These are phyloP conservation scores for Aspergillus caelatus DNA, from an alignment of 2,329 filamentous ascomycete species.

Conservation along the genomic window DNA sequence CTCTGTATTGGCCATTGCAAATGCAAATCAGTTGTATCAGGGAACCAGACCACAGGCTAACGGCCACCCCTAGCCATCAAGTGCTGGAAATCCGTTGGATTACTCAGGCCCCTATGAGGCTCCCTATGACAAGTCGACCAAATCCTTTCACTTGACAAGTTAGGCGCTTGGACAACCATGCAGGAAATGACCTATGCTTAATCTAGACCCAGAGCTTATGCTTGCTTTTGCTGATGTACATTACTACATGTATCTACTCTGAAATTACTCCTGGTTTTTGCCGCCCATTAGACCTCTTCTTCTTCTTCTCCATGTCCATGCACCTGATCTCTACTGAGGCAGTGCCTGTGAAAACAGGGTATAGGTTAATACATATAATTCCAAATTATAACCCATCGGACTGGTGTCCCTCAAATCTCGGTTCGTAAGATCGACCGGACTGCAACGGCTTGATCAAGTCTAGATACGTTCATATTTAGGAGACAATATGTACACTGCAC, in stretches of 20 bases:
- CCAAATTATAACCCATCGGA: not conserved
- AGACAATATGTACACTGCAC: not conserved
- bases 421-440: not conserved
- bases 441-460: not conserved
- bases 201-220: not conserved
- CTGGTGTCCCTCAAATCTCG: not conserved
- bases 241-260: not conserved
- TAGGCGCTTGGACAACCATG: constrained; percentile 5
- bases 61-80: not conserved
- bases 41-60: constrained; percentile 1
- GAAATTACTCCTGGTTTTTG: not conserved
- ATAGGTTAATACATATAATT: not conserved
- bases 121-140: not conserved
- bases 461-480: not conserved
- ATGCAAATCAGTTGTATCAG: not conserved
- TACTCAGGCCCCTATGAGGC: not conserved
- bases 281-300: not conserved
- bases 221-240: not conserved
- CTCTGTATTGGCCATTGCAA: not conserved
- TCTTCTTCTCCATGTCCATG: not conserved
- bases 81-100: not conserved
- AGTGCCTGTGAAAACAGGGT: too few relatives aligned
- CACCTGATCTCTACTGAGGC: not conserved
- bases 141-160: not conserved
- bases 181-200: not conserved